Conservation (phyloP, 192 early-diverging fungal species). For the Coemansia sp. region DNA sequence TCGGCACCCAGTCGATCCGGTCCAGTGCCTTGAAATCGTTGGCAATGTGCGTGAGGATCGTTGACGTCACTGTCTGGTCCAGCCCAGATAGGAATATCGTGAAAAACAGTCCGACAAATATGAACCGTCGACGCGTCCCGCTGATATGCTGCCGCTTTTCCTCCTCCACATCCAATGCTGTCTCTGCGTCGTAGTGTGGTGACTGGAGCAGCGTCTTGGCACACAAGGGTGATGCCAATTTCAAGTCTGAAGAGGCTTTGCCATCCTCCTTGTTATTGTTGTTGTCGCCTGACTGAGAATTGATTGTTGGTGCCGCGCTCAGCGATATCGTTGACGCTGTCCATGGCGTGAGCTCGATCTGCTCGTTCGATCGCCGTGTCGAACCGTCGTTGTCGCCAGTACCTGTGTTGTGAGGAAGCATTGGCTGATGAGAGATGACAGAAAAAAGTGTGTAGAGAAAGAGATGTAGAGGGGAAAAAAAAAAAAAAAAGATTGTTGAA, state of each 20-base stretch:
- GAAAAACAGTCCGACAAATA: conserved; percentile 56
- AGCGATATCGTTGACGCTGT: background rate
- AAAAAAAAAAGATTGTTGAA: too few species aligned
- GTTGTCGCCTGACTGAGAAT: background rate
- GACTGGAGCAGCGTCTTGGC: background rate
- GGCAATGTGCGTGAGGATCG: conserved; percentile 74
- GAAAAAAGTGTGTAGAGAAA: background rate
- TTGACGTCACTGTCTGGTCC: conserved; percentile 85
- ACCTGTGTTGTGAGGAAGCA: background rate
- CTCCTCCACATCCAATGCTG: background rate
- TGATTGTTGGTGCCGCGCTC: conserved; percentile 2
- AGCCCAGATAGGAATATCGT: conserved; percentile 72
- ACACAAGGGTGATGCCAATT: background rate
- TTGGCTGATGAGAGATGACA: background rate
- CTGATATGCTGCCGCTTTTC: background rate
- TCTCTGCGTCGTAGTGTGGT: background rate
- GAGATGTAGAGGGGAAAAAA: background rate
- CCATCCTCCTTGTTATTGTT: background rate
- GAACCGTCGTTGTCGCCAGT: background rate
- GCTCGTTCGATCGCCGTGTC: background rate
- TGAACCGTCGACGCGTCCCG: conserved; percentile 8
- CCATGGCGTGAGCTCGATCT: conserved; percentile 4
- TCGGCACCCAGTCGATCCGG: conserved; percentile 85
- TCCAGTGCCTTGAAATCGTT: conserved; percentile 69
- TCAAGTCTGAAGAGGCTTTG: background rate